A percentile compares a stretch with the other conserved stretches of the same genome.
These are phyloP conservation scores for Hygrocybe coccinea DNA, from an alignment of 768 basidiomycete genomes.

Conservation along the genomic window DNA sequence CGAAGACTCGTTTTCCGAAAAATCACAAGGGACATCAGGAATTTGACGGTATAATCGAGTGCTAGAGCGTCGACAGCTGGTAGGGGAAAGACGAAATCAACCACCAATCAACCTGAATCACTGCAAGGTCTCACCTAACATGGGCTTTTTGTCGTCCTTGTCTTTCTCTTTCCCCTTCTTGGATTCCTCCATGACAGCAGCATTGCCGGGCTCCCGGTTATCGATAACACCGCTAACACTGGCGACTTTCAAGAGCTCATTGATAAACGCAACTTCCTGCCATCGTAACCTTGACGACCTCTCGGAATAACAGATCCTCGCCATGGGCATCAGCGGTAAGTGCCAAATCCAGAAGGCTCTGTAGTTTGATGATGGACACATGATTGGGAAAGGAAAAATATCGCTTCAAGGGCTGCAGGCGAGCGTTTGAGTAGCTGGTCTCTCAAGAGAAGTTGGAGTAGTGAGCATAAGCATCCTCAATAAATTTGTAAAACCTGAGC, in stretches of 20 bases:
- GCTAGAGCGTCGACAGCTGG: slow-evolving; percentile 87
- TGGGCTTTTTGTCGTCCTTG: too few species aligned
- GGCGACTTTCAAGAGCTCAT: slow-evolving; percentile 84
- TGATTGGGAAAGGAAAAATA: too few species aligned
- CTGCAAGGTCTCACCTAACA: slow-evolving; percentile 52
- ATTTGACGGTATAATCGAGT: slow-evolving; percentile 91
- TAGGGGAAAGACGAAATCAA: slow-evolving; percentile 6
- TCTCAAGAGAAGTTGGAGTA: slow-evolving; percentile 79
- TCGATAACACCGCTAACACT: too few species aligned
- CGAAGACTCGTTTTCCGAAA: slow-evolving; percentile 93
- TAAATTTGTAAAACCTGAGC: slow-evolving; percentile 78
- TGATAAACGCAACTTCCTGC: slow-evolving; percentile 82
- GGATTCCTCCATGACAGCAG: slow-evolving; percentile 42
- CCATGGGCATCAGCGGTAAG: too few species aligned
- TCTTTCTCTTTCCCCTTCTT: slow-evolving; percentile 62
- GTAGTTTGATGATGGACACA: too few species aligned
- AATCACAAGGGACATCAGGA: slow-evolving; percentile 94
- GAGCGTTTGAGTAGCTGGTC: too few species aligned
- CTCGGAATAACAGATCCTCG: too few species aligned
- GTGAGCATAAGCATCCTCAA: slow-evolving; percentile 89
- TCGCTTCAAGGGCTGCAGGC: too few species aligned
- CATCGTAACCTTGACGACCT: slow-evolving; percentile 86
- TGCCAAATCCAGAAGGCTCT: too few species aligned
- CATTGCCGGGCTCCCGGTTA: slow-evolving; percentile 37
- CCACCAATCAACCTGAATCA: background rate